Conservation (phyloP, 805 yeast species). For the Cyberlindnera xylosilytica region DNA sequence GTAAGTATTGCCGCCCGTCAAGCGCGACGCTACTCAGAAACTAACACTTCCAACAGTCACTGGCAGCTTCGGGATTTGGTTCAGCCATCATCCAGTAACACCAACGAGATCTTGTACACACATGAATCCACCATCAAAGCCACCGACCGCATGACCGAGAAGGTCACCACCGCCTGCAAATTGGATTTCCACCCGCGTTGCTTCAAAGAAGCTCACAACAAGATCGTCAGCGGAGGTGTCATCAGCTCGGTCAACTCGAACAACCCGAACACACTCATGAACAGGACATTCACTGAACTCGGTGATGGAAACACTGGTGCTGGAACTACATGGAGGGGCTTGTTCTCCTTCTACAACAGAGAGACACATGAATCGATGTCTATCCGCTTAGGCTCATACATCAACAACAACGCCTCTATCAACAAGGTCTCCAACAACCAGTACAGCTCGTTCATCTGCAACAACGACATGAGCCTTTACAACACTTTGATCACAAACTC, state of each 20-base stretch:
- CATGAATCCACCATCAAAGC: conserved; percentile 49
- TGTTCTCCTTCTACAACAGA: conserved; percentile 55
- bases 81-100: conserved; percentile 41
- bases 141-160: conserved; percentile 38
- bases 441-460: conserved; percentile 67
- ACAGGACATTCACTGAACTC: conserved; percentile 7
- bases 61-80: conserved; percentile 85
- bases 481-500: conserved; percentile 53
- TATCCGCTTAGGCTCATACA: conserved; percentile 70
- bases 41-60: conserved; percentile 33
- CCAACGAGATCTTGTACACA: conserved; percentile 55
- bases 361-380: conserved; percentile 45
- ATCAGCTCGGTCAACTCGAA: conserved; percentile 31
- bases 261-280: conserved; percentile 6
- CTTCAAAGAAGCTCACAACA: conserved; percentile 53
- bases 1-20: conserved; percentile 25
- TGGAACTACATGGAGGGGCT: conserved; percentile 53
- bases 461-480: conserved; percentile 76
- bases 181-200: conserved; percentile 71
- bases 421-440: conserved; percentile 40
- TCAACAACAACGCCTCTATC: conserved; percentile 74
- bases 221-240: conserved; percentile 52
- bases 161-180: conserved; percentile 36
- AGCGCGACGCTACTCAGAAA: conserved; percentile 10
- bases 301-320: conserved; percentile 26